Conservation (phyloP, 2,329 filamentous ascomycete genomes). For the Dothiorella sarmentorum region DNA sequence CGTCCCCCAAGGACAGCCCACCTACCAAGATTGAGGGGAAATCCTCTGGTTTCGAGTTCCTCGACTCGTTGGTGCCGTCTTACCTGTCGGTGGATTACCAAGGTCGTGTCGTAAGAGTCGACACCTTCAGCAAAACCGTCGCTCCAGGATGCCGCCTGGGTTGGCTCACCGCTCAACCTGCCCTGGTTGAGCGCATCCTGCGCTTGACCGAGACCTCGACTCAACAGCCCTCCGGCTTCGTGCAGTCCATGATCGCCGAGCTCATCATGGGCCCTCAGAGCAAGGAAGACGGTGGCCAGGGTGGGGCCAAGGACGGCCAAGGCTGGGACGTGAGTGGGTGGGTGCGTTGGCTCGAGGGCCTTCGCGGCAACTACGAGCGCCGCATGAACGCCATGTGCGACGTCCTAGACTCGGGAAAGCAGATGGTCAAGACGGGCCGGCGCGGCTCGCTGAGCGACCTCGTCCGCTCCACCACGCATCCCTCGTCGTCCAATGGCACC, state of each 20-base stretch:
- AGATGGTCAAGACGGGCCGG: slow-evolving; percentile 61
- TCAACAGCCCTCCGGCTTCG: slow-evolving; percentile 84
- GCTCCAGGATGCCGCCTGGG: slow-evolving; percentile 86
- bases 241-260: slow-evolving; percentile 77
- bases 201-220: slow-evolving; percentile 76
- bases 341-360: slow-evolving; percentile 85
- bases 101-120: slow-evolving; percentile 82
- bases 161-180: slow-evolving; percentile 84
- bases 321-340: slow-evolving; percentile 81
- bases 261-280: slow-evolving; percentile 69
- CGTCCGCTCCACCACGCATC: slow-evolving; percentile 30
- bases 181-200: slow-evolving; percentile 67
- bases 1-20: slow-evolving; percentile 42
- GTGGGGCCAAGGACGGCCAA: slow-evolving; percentile 50
- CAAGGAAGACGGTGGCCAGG: slow-evolving; percentile 44
- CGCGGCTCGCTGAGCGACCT: slow-evolving; percentile 29
- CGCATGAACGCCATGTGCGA: slow-evolving; percentile 79
- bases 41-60: slow-evolving; percentile 67
- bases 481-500: slow-evolving; percentile 27
- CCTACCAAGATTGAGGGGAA: slow-evolving; percentile 36
- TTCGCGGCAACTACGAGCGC: slow-evolving; percentile 78
- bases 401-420: slow-evolving; percentile 66
- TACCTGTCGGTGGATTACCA: slow-evolving; percentile 79
- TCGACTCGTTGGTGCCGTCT: slow-evolving; percentile 79
- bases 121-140: slow-evolving; percentile 92